A percentile compares a stretch with the other conserved stretches of the same genome.
phyloP scores from a whole-genome alignment of 169 alveolate species.

The Plasmodium ovale region DNA sequence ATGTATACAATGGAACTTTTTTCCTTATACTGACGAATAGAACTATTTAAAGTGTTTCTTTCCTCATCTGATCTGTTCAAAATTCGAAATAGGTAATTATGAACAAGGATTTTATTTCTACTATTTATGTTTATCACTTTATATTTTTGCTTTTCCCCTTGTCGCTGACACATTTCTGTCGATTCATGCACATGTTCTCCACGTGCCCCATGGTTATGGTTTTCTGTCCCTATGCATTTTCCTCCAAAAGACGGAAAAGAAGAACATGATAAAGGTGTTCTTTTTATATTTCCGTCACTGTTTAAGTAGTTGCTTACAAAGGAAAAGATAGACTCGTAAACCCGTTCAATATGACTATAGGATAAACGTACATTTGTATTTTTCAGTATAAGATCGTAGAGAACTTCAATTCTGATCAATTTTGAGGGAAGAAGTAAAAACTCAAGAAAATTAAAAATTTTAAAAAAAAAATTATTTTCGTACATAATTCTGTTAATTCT shows the following conservation, averaged over 20 bases:
- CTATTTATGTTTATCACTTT: conserved; percentile 9
- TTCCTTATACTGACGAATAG: not conserved
- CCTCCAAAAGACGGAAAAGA: no score
- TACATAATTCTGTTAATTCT: conserved; percentile 30
- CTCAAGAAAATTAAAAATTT: conserved; percentile 49
- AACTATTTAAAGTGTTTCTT: not conserved
- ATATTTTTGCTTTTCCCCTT: no score
- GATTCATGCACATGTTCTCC: not conserved
- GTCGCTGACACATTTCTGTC: no score
- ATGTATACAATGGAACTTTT: conserved; percentile 18
- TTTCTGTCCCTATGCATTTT: not conserved
- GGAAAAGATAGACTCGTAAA: not conserved
- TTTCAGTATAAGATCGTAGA: conserved; percentile 15
- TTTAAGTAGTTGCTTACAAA: not conserved
- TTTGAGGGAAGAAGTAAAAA: conserved; percentile 46
- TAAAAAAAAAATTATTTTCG: conserved; percentile 31
- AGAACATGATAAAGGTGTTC: no score
- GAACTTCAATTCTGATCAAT: conserved; percentile 13
- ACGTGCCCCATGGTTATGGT: not conserved
- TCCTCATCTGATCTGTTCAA: not conserved
- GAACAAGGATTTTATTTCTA: conserved; percentile 9
- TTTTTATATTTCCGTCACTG: not conserved
- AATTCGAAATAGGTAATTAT: conserved; percentile 4
- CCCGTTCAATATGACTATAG: conserved; percentile 11
- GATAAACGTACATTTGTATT: not conserved